Evolutionary conservation across 2,329 filamentous ascomycete species (phyloP), one percentile per base, ranked within the genome.

Genomic region (Zymoseptoria tritici): DNA sequence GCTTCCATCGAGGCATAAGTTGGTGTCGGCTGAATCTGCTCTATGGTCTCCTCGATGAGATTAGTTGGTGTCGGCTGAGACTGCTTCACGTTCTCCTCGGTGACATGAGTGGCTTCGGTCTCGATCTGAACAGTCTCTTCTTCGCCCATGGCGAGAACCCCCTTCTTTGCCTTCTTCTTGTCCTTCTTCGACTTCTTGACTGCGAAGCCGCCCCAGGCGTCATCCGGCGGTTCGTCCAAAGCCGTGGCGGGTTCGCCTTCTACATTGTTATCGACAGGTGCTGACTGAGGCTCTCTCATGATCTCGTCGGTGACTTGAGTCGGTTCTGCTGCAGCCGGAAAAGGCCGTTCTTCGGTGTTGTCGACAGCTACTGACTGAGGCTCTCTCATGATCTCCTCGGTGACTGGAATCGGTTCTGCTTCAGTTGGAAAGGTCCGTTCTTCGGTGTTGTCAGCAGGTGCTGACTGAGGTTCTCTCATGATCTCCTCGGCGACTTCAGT

Each of bases 111-210:
- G 11, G 36, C 11, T n/a, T 46, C 36, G 6, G 36, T n/a, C 16
- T 46, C 36, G 36, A 16, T 4, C 4, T 16, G 36, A n/a, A n/a
- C 11, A n/a, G 36, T n/a, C 16, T 16, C 36, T n/a, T 46, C 36
- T 16, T 16, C 36, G 16, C 36, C 16, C 11, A n/a, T n/a, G 16
- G 36, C 4, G 13, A 26, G n/a, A 5, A 52, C 19, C 22, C 67
- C 62, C 58, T 71, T 73, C 55, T 77, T 49, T 29, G 57, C 53
- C 21, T 59, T 42, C n/a, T 75, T 74, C 64, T 76, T 76, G 21
- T 74, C 72, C 52, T 76, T 78, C 66, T 76, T 76, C 42, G 71
- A 70, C 58, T 65, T 64, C 60, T 72, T 72, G 36, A 42, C 42
- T 4, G 57, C 57, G 24, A 59, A 50, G 11, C 29, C 54, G 5